Percentiles rank a stretch among this genome's conserved stretches.
Conservation (phyloP, 2,329 filamentous ascomycete genomes). For the Lachnellula subtilissima region DNA sequence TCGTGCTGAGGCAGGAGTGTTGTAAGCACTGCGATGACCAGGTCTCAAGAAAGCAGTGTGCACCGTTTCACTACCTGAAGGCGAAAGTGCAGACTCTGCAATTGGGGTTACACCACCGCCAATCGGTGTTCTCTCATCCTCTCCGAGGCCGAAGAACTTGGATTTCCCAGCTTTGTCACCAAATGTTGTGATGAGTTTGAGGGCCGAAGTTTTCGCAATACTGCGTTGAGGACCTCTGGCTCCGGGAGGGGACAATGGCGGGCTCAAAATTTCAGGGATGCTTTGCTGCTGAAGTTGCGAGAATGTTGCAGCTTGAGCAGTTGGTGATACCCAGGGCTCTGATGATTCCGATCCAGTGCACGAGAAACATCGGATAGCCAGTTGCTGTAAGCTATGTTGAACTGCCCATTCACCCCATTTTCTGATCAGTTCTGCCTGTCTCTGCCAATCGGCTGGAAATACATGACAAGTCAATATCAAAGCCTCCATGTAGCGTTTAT, state of each 20-base stretch:
- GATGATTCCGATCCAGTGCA: slow-evolving; percentile 82
- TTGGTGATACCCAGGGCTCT: slow-evolving; percentile 84
- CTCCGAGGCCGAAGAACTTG: slow-evolving; percentile 55
- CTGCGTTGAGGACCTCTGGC: slow-evolving; percentile 54
- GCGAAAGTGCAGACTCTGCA: slow-evolving; percentile 70
- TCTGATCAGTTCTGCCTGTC: slow-evolving; percentile 79
- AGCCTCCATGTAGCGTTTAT: slow-evolving; percentile 88
- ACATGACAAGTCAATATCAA: slow-evolving; percentile 80
- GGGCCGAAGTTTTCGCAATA: slow-evolving; percentile 73
- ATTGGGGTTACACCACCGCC: slow-evolving; percentile 84
- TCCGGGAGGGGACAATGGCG: slow-evolving; percentile 69
- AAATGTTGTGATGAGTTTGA: slow-evolving; percentile 92
- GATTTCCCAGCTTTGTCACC: slow-evolving; percentile 57
- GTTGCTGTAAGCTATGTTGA: slow-evolving; percentile 77
- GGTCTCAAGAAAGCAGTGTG: slow-evolving; percentile 64
- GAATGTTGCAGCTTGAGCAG: slow-evolving; percentile 58
- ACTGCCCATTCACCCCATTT: slow-evolving; percentile 96
- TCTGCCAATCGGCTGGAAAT: slow-evolving; percentile 83
- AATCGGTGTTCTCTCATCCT: slow-evolving; percentile 66
- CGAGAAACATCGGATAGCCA: slow-evolving; percentile 89
- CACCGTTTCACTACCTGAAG: slow-evolving; percentile 59
- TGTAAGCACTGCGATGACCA: slow-evolving; percentile 62
- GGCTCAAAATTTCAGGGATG: slow-evolving; percentile 60
- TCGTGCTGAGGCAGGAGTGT: slow-evolving; percentile 63
- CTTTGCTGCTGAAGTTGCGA: slow-evolving; percentile 53